These are phyloP conservation scores for Naegleria lovaniensis DNA, from an alignment of 208 protist species.

Conservation along the genomic window DNA sequence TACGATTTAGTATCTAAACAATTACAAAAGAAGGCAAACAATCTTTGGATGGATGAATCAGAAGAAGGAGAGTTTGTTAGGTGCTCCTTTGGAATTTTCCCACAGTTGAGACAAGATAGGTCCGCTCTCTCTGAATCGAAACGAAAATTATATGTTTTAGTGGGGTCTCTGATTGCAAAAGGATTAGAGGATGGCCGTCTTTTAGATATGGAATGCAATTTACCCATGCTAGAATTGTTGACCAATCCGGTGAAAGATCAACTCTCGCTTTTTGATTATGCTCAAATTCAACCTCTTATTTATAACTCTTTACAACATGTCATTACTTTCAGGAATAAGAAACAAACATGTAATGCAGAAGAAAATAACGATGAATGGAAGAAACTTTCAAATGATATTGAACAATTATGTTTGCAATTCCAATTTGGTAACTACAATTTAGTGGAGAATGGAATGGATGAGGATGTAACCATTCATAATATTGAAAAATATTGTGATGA, in stretches of 20 bases:
- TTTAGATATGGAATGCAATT: neutral
- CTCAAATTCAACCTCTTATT: neutral
- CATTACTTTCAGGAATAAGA: neutral
- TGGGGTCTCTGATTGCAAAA: neutral
- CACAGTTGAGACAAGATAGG: neutral
- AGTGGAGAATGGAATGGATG: neutral
- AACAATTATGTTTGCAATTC: neutral
- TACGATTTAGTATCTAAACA: conserved; percentile 66
- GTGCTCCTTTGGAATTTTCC: neutral
- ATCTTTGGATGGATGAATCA: neutral
- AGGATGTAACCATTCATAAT: neutral
- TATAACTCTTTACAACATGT: neutral
- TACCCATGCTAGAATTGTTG: neutral
- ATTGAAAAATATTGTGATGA: neutral
- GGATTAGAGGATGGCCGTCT: neutral
- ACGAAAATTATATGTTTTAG: neutral
- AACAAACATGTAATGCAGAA: neutral
- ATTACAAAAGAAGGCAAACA: conserved; percentile 35
- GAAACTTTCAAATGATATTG: neutral
- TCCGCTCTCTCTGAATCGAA: neutral
- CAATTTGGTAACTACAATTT: neutral
- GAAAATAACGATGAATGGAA: neutral
- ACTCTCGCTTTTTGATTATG: neutral
- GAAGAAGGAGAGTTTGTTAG: neutral
- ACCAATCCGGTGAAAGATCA: too few species aligned